Evolutionary conservation across 768 basidiomycete genomes (phyloP).

Genomic region (Serendipita vermifera): DNA sequence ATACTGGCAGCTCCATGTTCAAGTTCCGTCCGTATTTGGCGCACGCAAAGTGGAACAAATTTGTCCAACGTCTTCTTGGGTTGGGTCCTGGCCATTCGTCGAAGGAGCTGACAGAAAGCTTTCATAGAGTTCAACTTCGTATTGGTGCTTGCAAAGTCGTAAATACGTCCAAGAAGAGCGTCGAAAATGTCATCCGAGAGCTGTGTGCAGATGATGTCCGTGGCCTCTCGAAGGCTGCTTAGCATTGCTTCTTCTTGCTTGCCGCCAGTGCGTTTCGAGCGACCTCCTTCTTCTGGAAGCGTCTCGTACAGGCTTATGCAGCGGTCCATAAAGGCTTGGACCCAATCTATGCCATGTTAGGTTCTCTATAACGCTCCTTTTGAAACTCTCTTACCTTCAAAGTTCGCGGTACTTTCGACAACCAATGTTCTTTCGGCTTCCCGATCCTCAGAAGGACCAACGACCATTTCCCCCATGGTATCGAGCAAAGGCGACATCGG

Average conservation of each 20-base stretch:
- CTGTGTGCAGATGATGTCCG: constrained; percentile 72
- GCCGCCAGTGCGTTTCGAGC: constrained; percentile 62
- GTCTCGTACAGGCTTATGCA: constrained; percentile 80
- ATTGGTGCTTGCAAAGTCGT: constrained; percentile 78
- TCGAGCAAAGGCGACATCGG: not conserved
- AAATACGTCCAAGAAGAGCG: constrained; percentile 70
- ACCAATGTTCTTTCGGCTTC: constrained; percentile 62
- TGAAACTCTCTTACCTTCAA: constrained; percentile 42
- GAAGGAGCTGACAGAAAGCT: constrained; percentile 78
- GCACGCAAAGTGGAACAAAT: constrained; percentile 65
- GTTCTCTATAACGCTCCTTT: too few species aligned
- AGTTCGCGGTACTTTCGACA: constrained; percentile 63
- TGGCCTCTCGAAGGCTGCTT: constrained; percentile 64
- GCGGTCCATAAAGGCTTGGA: constrained; percentile 60
- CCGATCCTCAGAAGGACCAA: constrained; percentile 17
- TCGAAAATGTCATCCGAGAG: constrained; percentile 68
- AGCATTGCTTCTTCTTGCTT: constrained; percentile 66
- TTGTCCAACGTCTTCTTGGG: constrained; percentile 64
- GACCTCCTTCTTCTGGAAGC: constrained; percentile 85
- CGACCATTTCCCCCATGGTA: constrained; percentile 6
- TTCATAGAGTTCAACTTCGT: constrained; percentile 82
- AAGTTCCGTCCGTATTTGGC: constrained; percentile 71
- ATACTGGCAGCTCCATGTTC: constrained; percentile 82
- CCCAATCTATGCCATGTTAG: constrained; percentile 46
- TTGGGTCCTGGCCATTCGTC: constrained; percentile 66